These are phyloP conservation scores for Amesomyces nigricolor DNA, from an alignment of 2,329 filamentous ascomycete species.

Conservation along the genomic window DNA sequence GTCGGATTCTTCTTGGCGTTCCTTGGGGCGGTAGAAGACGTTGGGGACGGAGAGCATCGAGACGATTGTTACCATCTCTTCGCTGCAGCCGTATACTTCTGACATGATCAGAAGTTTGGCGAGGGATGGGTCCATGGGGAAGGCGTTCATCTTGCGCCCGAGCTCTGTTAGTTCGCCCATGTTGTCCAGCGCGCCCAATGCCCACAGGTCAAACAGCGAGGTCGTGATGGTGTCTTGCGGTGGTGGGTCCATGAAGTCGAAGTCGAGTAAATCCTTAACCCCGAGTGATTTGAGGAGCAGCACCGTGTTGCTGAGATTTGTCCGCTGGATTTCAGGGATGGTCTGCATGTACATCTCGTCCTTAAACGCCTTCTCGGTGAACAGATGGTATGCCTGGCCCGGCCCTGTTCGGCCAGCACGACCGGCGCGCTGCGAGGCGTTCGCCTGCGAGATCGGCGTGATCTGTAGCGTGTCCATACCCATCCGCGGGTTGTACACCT, in stretches of 20 bases:
- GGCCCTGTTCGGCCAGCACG: constrained; percentile 91
- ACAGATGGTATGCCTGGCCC: constrained; percentile 90
- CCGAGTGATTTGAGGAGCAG: constrained; percentile 90
- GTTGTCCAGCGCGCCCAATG: constrained; percentile 87
- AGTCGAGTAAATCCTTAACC: constrained; percentile 89
- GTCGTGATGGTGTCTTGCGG: constrained; percentile 97
- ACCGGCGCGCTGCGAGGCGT: constrained; percentile 86
- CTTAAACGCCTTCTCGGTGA: constrained; percentile 88
- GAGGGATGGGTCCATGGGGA: constrained; percentile 95
- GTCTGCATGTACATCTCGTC: constrained; percentile 96
- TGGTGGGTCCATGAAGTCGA: constrained; percentile 98
- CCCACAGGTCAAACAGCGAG: constrained; percentile 96
- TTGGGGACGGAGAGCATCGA: constrained; percentile 96
- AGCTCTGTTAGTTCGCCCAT: constrained; percentile 84
- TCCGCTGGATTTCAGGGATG: constrained; percentile 95
- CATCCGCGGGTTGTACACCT: constrained; percentile 98
- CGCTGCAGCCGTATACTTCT: constrained; percentile 83
- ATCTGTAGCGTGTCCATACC: constrained; percentile 99
- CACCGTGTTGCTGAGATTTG: constrained; percentile 92
- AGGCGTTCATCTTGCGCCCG: constrained; percentile 89
- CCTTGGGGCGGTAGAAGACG: constrained; percentile 95
- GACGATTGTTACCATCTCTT: constrained; percentile 97
- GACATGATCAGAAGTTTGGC: constrained; percentile 93
- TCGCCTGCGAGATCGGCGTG: constrained; percentile 94
- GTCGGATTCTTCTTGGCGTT: constrained; percentile 93